phyloP scores from a whole-genome alignment of 768 basidiomycete genomes.

The Cystofilobasidium macerans region DNA sequence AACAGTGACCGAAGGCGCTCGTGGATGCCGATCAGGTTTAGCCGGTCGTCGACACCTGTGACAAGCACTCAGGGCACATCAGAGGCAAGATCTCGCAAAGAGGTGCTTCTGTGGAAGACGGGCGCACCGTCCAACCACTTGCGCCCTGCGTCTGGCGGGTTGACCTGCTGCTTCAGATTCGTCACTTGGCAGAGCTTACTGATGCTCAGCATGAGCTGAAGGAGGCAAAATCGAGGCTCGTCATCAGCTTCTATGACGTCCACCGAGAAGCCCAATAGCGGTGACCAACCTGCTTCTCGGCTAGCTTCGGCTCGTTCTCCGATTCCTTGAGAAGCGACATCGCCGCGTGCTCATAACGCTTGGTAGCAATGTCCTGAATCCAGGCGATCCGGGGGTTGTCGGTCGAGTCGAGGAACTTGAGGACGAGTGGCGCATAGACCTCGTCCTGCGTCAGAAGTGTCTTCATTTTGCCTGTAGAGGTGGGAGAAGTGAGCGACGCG shows the following conservation, averaged over 20 bases:
- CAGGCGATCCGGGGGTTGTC: constrained; percentile 55
- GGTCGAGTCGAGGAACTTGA: constrained; percentile 56
- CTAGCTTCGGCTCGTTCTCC: constrained; percentile 48
- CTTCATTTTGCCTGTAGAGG: constrained; percentile 56
- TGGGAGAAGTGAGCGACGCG: neutral
- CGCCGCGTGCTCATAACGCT: constrained; percentile 56
- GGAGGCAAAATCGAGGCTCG: neutral
- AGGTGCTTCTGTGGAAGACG: constrained; percentile 6
- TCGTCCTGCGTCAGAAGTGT: constrained; percentile 69
- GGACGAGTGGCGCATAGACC: constrained; percentile 52
- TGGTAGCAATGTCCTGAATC: constrained; percentile 72
- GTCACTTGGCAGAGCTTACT: constrained; percentile 77
- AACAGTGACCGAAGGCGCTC: constrained; percentile 57
- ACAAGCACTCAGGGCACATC: no score
- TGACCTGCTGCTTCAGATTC: constrained; percentile 43
- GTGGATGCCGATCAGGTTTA: constrained; percentile 81
- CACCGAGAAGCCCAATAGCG: neutral
- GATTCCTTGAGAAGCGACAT: constrained; percentile 55
- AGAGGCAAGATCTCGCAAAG: constrained; percentile 27
- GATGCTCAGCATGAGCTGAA: constrained; percentile 76
- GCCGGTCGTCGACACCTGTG: constrained; percentile 68
- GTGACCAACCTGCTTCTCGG: constrained; percentile 60
- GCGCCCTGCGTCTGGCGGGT: constrained; percentile 43
- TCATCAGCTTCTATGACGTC: neutral
- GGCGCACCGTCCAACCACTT: constrained; percentile 44